Evolutionary conservation across 129 eudicot species (phyloP).

Genomic region (Pseudognaphalium luteoalbum): DNA sequence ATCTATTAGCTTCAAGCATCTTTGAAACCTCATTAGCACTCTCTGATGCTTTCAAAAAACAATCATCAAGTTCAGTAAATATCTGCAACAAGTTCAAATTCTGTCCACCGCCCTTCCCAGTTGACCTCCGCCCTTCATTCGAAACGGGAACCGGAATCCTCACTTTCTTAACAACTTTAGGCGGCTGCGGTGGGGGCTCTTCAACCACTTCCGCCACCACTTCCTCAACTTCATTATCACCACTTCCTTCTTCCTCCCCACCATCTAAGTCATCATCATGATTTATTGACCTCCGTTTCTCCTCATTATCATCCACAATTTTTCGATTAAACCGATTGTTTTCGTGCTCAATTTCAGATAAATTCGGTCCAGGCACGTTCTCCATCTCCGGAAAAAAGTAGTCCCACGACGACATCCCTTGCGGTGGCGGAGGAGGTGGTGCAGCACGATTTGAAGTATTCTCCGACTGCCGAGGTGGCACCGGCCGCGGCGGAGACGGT

Average conservation of each 20-base stretch:
- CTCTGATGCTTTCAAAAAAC: slow-evolving; percentile 83
- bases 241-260: slow-evolving; percentile 17
- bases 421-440: slow-evolving; percentile 50
- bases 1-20: slow-evolving; percentile 89
- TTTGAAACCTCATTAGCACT: slow-evolving; percentile 90
- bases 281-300: slow-evolving; percentile 24
- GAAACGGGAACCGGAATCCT: slow-evolving; percentile 38
- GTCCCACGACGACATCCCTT: slow-evolving; percentile 51
- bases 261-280: slow-evolving; percentile 20
- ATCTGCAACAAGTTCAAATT: slow-evolving; percentile 54
- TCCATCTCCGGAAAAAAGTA: slow-evolving; percentile 52
- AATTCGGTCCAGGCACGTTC: slow-evolving; percentile 53
- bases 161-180: slow-evolving; percentile 49
- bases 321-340: slow-evolving; percentile 29
- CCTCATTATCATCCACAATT: slow-evolving; percentile 43
- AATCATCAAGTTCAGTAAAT: slow-evolving; percentile 81
- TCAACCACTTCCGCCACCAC: slow-evolving; percentile 33
- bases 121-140: slow-evolving; percentile 43
- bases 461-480: slow-evolving; percentile 24
- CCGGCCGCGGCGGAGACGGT: slow-evolving; percentile 46
- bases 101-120: slow-evolving; percentile 41
- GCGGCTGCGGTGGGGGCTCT: slow-evolving; percentile 44
- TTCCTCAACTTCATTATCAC: slow-evolving; percentile 34
- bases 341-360: slow-evolving; percentile 49
- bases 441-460: slow-evolving; percentile 17